Conservation (phyloP, 169 alveolate species). For the Plasmodium billcollinsi region DNA sequence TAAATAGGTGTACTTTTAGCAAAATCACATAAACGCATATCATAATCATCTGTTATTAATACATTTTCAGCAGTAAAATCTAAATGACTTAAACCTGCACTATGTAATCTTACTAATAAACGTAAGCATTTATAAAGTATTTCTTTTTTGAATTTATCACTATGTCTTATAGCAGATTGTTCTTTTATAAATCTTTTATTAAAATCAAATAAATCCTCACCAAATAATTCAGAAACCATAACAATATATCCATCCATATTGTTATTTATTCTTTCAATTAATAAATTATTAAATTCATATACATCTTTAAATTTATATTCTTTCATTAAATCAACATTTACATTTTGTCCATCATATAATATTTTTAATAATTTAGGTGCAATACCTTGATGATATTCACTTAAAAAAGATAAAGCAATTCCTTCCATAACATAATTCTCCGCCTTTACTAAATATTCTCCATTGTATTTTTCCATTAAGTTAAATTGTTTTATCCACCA, state of each 20-base stretch:
- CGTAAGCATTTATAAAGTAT: too few species aligned
- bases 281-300: constrained; percentile 49
- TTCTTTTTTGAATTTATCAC: too few species aligned
- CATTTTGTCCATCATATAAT: constrained; percentile 62
- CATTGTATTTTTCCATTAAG: constrained; percentile 80
- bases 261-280: constrained; percentile 19
- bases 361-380: constrained; percentile 82
- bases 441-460: constrained; percentile 86
- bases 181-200: constrained; percentile 62
- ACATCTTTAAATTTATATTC: constrained; percentile 12
- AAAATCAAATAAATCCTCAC: constrained; percentile 81
- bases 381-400: constrained; percentile 65
- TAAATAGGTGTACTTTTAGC: too few species aligned
- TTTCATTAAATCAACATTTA: neutral
- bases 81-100: too few species aligned
- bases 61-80: too few species aligned
- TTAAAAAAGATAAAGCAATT: constrained; percentile 82
- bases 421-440: constrained; percentile 88
- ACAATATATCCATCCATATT: constrained; percentile 79
- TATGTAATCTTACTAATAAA: too few species aligned
- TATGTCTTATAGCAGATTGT: constrained; percentile 11
- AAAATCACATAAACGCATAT: too few species aligned
- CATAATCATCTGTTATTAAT: too few species aligned
- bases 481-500: constrained; percentile 85
- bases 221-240: constrained; percentile 80